Conservation (phyloP, 257 asterid species). For the Penstemon newberryi region DNA sequence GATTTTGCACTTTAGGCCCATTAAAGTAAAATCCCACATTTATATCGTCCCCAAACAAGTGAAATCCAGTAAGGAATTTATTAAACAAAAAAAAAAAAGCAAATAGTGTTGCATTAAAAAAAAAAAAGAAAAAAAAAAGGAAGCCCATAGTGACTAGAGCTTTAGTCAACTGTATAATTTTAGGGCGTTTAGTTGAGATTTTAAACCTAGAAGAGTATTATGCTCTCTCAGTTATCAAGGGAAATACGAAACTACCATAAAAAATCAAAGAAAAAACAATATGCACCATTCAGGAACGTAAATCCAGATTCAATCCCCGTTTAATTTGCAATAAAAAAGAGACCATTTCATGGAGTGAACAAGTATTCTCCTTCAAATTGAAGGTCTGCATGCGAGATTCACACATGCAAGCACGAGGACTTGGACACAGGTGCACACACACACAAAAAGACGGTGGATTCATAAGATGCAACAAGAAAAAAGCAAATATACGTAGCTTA, state of each 20-base stretch:
- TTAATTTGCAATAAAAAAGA: not conserved
- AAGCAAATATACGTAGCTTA: not conserved
- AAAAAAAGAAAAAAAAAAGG: too few species aligned
- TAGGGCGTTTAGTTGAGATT: too few species aligned
- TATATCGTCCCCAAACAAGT: too few species aligned
- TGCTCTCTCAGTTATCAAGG: too few species aligned
- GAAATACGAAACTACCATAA: too few species aligned
- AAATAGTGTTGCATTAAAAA: too few species aligned
- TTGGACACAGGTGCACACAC: not conserved
- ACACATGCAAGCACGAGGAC: not conserved
- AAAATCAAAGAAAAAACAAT: not conserved
- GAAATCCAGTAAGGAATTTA: too few species aligned
- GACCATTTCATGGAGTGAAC: not conserved
- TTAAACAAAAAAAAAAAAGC: too few species aligned
- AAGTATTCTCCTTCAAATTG: not conserved
- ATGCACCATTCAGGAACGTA: not conserved
- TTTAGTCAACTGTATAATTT: too few species aligned
- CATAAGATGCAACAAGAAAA: not conserved
- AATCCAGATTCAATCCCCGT: not conserved
- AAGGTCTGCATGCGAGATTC: not conserved
- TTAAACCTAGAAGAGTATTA: too few species aligned
- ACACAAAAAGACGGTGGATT: not conserved
- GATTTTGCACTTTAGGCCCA: not conserved
- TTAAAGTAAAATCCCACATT: too few species aligned
- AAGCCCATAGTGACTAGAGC: too few species aligned